Evolutionary conservation across 2,329 filamentous ascomycete species (phyloP).

Genomic region (Diaporthe eres): DNA sequence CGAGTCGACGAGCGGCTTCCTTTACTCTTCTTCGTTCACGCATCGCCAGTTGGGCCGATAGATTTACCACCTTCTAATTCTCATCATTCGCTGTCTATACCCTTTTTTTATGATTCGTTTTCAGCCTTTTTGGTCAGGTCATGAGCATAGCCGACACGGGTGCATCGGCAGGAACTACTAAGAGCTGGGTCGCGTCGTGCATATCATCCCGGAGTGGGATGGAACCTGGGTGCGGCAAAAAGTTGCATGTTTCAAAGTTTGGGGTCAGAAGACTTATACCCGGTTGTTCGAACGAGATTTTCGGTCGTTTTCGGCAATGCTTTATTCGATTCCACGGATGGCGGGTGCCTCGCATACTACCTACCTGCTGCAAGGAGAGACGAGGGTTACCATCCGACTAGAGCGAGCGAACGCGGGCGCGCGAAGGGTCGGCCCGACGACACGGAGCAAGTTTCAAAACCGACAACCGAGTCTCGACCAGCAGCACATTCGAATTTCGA

Average conservation of each 20-base stretch:
- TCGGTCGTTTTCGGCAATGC: slow-evolving; percentile 36
- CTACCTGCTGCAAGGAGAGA: not conserved
- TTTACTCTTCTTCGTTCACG: slow-evolving; percentile 18
- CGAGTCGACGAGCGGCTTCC: slow-evolving; percentile 25
- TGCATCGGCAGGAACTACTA: slow-evolving; percentile 20
- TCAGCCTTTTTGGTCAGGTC: slow-evolving; percentile 11
- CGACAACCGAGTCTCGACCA: slow-evolving; percentile 9
- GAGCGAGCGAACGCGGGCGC: not conserved
- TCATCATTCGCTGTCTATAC: slow-evolving; percentile 45
- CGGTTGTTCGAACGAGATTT: slow-evolving; percentile 38
- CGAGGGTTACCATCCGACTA: slow-evolving; percentile 1
- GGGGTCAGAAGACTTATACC: slow-evolving; percentile 40
- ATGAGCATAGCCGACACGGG: slow-evolving; percentile 38
- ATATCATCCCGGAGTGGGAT: slow-evolving; percentile 37
- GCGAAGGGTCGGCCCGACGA: slow-evolving; percentile 16
- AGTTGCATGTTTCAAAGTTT: slow-evolving; percentile 37
- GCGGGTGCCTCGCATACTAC: not conserved
- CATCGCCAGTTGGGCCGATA: slow-evolving; percentile 42
- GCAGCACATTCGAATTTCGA: slow-evolving; percentile 7
- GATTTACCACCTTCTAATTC: slow-evolving; percentile 47
- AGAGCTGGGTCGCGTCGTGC: slow-evolving; percentile 37
- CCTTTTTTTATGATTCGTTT: slow-evolving; percentile 18
- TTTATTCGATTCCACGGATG: slow-evolving; percentile 20
- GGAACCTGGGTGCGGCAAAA: slow-evolving; percentile 36
- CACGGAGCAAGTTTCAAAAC: not conserved